A percentile compares a stretch with the other conserved stretches of the same genome.
Evolutionary conservation across 2,329 filamentous ascomycete species (phyloP).

Genomic region (Capronia americana): DNA sequence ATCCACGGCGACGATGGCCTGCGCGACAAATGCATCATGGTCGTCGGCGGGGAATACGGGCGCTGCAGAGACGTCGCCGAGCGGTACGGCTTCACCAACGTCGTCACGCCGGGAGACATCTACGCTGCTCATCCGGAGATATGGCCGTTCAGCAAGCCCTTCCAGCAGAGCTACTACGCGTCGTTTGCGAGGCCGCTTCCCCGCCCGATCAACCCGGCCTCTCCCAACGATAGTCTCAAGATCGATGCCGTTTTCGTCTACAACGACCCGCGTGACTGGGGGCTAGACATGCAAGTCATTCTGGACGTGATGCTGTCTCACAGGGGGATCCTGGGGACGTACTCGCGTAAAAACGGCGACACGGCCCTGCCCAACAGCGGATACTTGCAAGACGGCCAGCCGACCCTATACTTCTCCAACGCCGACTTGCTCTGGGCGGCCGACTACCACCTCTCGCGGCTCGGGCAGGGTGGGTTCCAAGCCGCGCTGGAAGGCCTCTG

Average conservation of each 20-base stretch:
- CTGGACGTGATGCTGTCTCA: conserved; percentile 81
- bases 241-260: conserved; percentile 93
- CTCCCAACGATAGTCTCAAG: conserved; percentile 62
- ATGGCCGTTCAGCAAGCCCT: conserved; percentile 80
- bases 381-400: conserved; percentile 84
- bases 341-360: conserved; percentile 74
- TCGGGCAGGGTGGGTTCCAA: conserved; percentile 91
- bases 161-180: conserved; percentile 66
- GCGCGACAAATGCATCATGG: conserved; percentile 71
- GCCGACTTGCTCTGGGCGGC: conserved; percentile 90
- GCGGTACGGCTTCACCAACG: conserved; percentile 77
- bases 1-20: conserved; percentile 62
- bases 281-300: conserved; percentile 83
- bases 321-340: conserved; percentile 79
- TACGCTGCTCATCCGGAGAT: conserved; percentile 73
- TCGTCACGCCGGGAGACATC: conserved; percentile 86
- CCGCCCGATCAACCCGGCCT: conserved; percentile 50
- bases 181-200: conserved; percentile 47
- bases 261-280: conserved; percentile 97
- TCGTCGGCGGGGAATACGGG: conserved; percentile 72
- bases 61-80: conserved; percentile 76
- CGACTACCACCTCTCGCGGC: conserved; percentile 79
- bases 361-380: conserved; percentile 70
- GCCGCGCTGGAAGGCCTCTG: conserved; percentile 82
- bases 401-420: conserved; percentile 85